Evolutionary conservation across 2,329 filamentous ascomycete genomes (phyloP).

Genomic region (Calonectria naviculata): DNA sequence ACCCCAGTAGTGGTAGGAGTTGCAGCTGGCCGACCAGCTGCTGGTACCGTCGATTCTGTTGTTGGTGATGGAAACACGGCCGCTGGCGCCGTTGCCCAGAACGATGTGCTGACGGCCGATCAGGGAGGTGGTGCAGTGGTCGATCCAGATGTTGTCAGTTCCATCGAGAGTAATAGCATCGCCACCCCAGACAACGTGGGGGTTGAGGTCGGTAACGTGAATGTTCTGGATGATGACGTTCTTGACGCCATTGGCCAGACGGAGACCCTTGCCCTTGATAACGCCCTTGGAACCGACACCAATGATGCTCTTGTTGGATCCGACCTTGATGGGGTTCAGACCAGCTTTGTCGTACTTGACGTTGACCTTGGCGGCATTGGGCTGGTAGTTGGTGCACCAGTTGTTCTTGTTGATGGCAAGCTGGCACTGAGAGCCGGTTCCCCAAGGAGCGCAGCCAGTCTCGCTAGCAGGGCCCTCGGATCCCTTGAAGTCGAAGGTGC

Average conservation of each 20-base stretch:
- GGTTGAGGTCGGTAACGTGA: constrained; percentile 63
- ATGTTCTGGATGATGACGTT: constrained; percentile 71
- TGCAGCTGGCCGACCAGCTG: constrained; percentile 65
- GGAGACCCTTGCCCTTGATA: constrained; percentile 67
- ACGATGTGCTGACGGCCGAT: constrained; percentile 70
- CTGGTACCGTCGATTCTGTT: constrained; percentile 64
- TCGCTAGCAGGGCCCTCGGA: constrained; percentile 62
- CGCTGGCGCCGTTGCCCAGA: constrained; percentile 60
- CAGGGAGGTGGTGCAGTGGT: constrained; percentile 63
- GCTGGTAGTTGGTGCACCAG: constrained; percentile 69
- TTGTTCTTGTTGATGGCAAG: constrained; percentile 67
- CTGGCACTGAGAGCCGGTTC: constrained; percentile 63
- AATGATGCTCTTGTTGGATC: constrained; percentile 66
- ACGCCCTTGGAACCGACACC: constrained; percentile 62
- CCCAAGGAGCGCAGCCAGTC: constrained; percentile 67
- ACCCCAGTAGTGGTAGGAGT: constrained; percentile 68
- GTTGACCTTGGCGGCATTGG: constrained; percentile 54
- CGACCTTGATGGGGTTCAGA: constrained; percentile 58
- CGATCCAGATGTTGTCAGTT: constrained; percentile 58
- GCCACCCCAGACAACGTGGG: constrained; percentile 67
- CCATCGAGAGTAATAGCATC: constrained; percentile 64
- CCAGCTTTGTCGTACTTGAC: constrained; percentile 62
- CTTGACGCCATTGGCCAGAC: constrained; percentile 54
- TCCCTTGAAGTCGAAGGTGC: constrained; percentile 64
- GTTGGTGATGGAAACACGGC: constrained; percentile 68